Percentiles rank a stretch among this genome's conserved stretches.
These are phyloP conservation scores for Vitis riparia DNA, from an alignment of 164 flowering plant genomes.

Conservation along the genomic window DNA sequence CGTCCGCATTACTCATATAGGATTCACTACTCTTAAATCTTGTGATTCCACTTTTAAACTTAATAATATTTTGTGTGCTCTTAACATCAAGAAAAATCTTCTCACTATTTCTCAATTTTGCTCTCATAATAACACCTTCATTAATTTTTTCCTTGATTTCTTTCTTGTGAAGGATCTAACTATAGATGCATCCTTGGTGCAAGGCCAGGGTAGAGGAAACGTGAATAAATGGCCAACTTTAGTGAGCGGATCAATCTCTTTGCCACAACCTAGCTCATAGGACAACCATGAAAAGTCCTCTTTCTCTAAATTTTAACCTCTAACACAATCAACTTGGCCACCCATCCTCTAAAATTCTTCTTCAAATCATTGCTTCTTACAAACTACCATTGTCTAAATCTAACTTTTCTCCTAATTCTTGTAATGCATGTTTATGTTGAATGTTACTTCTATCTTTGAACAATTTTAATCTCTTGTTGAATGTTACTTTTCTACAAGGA, in stretches of 20 bases:
- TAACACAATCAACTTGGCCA: not conserved
- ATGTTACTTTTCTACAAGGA: not conserved
- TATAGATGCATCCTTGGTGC: not conserved
- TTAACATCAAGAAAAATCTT: not conserved
- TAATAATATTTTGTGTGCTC: not conserved
- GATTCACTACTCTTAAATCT: not conserved
- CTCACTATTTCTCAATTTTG: not conserved
- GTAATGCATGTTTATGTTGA: not conserved
- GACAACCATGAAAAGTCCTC: not conserved
- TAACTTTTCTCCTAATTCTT: not conserved
- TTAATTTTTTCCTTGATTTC: not conserved
- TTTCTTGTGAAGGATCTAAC: not conserved
- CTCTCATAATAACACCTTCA: not conserved
- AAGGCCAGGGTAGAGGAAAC: not conserved
- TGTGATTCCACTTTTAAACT: not conserved
- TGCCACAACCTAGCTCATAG: too few relatives aligned
- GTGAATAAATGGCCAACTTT: not conserved
- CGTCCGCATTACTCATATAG: not conserved
- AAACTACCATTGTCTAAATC: slow-evolving; percentile 6
- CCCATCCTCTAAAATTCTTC: slow-evolving; percentile 1
- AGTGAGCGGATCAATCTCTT: not conserved
- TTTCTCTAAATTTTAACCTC: not conserved
- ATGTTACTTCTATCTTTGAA: not conserved
- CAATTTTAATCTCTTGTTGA: slow-evolving; percentile 2
- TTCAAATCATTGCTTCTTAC: not conserved